phyloP scores from a whole-genome alignment of 768 basidiomycete genomes.

The Russula sp. region DNA sequence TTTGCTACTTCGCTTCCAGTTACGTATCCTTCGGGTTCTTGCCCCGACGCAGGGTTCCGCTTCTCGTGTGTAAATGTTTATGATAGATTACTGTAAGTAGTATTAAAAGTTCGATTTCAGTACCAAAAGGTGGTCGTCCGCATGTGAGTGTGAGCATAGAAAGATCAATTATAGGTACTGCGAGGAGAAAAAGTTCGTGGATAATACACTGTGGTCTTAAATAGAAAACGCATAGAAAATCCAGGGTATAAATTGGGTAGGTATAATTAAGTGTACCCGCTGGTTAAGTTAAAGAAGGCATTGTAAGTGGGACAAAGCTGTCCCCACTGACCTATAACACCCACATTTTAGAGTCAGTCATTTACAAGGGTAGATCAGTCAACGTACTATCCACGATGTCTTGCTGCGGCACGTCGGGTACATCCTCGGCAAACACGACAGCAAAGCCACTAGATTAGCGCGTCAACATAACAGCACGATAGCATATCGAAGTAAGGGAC shows the following conservation, averaged over 20 bases:
- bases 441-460: slow-evolving; percentile 19
- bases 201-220: background rate
- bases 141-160: background rate
- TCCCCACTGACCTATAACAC: background rate
- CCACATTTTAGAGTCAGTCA: background rate
- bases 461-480: slow-evolving; percentile 26
- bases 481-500: slow-evolving; percentile 61
- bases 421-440: slow-evolving; percentile 25
- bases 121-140: background rate
- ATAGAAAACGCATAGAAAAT: background rate
- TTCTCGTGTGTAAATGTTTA: background rate
- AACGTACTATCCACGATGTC: slow-evolving; percentile 2
- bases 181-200: background rate
- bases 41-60: background rate
- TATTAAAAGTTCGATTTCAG: background rate
- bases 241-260: background rate
- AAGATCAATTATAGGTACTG: background rate
- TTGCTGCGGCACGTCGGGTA: slow-evolving; percentile 10
- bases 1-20: slow-evolving; percentile 2
- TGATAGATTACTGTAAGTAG: background rate
- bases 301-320: slow-evolving; percentile 20
- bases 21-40: background rate
- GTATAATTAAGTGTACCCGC: background rate
- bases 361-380: background rate
- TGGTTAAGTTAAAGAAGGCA: background rate